These are phyloP conservation scores for Kodamaea fukazawae DNA, from an alignment of 805 yeast genomes.

Conservation along the genomic window DNA sequence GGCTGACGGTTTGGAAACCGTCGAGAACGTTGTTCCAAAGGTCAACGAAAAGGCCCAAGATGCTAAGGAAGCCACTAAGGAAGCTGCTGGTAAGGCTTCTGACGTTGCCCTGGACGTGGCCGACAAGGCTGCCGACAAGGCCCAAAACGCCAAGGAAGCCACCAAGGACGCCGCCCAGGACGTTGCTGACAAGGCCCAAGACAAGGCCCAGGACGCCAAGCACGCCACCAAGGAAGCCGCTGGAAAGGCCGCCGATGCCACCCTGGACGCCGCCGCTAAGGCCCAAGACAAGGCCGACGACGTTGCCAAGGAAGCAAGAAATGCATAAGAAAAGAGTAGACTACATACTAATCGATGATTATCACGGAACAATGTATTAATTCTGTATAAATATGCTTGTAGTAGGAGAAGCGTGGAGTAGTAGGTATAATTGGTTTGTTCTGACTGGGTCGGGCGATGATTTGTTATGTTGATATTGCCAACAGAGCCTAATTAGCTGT, in stretches of 20 bases:
- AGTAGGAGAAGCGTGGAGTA: no score
- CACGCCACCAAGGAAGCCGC: constrained; percentile 6
- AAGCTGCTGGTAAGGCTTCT: background rate
- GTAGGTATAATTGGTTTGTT: no score
- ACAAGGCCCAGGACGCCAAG: constrained; percentile 6
- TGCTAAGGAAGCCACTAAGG: constrained; percentile 5
- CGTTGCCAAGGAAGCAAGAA: no score
- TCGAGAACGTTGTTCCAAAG: constrained; percentile 9
- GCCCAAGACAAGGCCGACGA: constrained; percentile 8
- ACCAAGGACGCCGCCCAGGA: constrained; percentile 13
- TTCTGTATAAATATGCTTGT: no score
- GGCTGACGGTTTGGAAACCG: constrained; percentile 23
- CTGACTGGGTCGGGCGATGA: no score
- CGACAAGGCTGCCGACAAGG: constrained; percentile 1
- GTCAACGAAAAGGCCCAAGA: constrained; percentile 8
- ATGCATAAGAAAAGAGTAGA: no score
- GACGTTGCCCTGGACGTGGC: constrained; percentile 2
- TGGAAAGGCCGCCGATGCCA: constrained; percentile 1
- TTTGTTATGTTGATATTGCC: no score
- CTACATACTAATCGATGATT: no score
- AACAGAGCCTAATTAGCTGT: no score
- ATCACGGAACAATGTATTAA: no score
- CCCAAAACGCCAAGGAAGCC: constrained; percentile 7
- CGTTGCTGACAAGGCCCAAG: constrained; percentile 4
- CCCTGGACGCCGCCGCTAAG: constrained; percentile 2